Percentiles rank a stretch among this genome's conserved stretches.
phyloP scores from a whole-genome alignment of 345 rosid genomes.

The Citrus mangshanensis region DNA sequence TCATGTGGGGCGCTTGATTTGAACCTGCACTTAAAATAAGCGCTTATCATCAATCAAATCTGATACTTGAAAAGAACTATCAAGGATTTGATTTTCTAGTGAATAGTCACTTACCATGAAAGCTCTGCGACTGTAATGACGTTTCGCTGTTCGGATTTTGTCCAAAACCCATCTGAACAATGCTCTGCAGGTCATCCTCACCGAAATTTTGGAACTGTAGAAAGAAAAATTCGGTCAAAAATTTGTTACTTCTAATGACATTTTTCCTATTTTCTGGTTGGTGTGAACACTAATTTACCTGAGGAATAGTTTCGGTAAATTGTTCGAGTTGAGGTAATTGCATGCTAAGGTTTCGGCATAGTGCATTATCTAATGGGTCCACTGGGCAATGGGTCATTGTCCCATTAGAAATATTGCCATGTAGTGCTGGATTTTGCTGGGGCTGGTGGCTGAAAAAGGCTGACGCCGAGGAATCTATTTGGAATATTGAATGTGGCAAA shows the following conservation, averaged over 20 bases:
- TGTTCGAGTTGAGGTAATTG: slow-evolving; percentile 46
- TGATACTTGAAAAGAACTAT: not conserved
- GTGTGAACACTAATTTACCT: slow-evolving; percentile 28
- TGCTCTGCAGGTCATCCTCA: slow-evolving; percentile 71
- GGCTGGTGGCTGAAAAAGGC: slow-evolving; percentile 42
- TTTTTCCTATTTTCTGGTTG: not conserved
- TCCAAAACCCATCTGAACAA: slow-evolving; percentile 74
- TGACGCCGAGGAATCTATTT: slow-evolving; percentile 57
- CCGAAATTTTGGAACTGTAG: slow-evolving; percentile 48
- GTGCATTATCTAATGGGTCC: slow-evolving; percentile 42
- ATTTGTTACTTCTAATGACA: no score
- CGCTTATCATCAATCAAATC: slow-evolving; percentile 9
- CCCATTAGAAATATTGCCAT: slow-evolving; percentile 33
- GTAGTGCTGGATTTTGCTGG: slow-evolving; percentile 40
- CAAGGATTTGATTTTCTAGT: not conserved
- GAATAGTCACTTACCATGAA: slow-evolving; percentile 32
- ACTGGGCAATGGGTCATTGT: slow-evolving; percentile 30
- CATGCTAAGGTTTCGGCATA: slow-evolving; percentile 34
- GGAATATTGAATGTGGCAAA: slow-evolving; percentile 44
- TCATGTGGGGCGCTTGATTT: slow-evolving; percentile 47
- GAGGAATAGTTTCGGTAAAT: slow-evolving; percentile 42
- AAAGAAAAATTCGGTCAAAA: not conserved
- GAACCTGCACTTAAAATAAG: slow-evolving; percentile 43
- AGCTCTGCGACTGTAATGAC: slow-evolving; percentile 20
- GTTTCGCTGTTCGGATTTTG: slow-evolving; percentile 40